Percentiles rank a stretch among this genome's conserved stretches.
Conservation (phyloP, 2,329 filamentous ascomycete genomes). For the Bimuria novae-zelandiae region DNA sequence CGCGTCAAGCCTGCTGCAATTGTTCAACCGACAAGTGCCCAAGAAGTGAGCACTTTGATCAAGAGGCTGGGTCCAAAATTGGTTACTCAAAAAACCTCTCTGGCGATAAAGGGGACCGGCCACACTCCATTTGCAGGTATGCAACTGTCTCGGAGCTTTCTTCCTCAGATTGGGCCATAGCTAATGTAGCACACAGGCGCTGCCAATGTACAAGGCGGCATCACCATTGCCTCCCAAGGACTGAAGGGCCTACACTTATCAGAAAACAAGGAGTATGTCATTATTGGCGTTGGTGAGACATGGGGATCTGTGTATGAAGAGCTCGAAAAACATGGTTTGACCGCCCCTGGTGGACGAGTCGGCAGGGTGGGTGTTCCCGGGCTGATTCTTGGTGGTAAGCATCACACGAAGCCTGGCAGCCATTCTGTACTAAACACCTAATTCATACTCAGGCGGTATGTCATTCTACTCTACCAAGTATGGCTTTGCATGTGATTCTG, state of each 20-base stretch:
- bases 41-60: conserved; percentile 10
- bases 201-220: conserved; percentile 9
- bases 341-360: conserved; percentile 16
- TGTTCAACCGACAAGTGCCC: conserved; percentile 4
- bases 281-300: conserved; percentile 7
- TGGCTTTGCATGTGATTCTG: too few species aligned
- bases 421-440: too few species aligned
- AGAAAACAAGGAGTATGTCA: conserved; percentile 3
- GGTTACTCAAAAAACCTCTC: neutral
- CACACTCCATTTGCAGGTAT: conserved; percentile 10
- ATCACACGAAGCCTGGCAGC: too few species aligned
- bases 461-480: too few species aligned
- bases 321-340: conserved; percentile 9
- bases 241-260: conserved; percentile 5
- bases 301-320: conserved; percentile 11
- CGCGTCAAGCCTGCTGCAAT: conserved; percentile 10
- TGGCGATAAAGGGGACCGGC: conserved; percentile 8
- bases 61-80: neutral
- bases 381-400: neutral
- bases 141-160: neutral
- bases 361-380: conserved; percentile 4
- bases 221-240: conserved; percentile 6
- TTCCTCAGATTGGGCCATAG: neutral
- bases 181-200: neutral
- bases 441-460: too few species aligned